Conservation (phyloP, 345 rosid species). For the Draba incana region DNA sequence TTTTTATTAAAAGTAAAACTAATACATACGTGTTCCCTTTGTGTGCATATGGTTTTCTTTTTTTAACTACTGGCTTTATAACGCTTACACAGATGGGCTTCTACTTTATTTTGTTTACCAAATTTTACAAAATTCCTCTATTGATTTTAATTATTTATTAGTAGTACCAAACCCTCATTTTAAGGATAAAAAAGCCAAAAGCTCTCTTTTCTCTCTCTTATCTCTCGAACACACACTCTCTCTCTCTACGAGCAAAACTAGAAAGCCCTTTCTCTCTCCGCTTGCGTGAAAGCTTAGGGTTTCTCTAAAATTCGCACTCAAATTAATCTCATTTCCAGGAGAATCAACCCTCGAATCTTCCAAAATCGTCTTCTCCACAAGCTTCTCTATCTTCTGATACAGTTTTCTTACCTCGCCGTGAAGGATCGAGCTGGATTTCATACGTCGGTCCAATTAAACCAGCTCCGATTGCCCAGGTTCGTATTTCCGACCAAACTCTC, state of each 20-base stretch:
- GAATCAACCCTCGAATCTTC: constrained; percentile 39
- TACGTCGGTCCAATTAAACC: background rate
- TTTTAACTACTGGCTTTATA: constrained; percentile 40
- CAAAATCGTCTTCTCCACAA: constrained; percentile 24
- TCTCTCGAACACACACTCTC: constrained; percentile 35
- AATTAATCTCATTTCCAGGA: constrained; percentile 41
- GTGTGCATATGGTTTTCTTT: background rate
- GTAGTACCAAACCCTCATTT: constrained; percentile 48
- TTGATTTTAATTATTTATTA: constrained; percentile 20
- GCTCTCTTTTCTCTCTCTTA: constrained; percentile 29
- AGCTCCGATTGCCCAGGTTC: constrained; percentile 22
- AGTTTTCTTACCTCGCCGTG: constrained; percentile 49
- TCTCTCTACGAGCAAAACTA: constrained; percentile 37
- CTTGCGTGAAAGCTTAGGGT: constrained; percentile 50
- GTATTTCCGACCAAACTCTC: constrained; percentile 21
- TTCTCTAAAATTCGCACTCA: constrained; percentile 55
- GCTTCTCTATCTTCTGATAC: constrained; percentile 43
- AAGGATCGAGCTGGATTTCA: constrained; percentile 38
- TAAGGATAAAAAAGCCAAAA: constrained; percentile 50
- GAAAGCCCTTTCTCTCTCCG: constrained; percentile 37
- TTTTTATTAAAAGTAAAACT: background rate
- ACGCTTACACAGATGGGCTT: constrained; percentile 31
- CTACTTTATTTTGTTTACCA: background rate
- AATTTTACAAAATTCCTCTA: background rate
- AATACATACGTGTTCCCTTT: background rate